phyloP scores from a whole-genome alignment of 805 yeast species.

The Candida caryicola region DNA sequence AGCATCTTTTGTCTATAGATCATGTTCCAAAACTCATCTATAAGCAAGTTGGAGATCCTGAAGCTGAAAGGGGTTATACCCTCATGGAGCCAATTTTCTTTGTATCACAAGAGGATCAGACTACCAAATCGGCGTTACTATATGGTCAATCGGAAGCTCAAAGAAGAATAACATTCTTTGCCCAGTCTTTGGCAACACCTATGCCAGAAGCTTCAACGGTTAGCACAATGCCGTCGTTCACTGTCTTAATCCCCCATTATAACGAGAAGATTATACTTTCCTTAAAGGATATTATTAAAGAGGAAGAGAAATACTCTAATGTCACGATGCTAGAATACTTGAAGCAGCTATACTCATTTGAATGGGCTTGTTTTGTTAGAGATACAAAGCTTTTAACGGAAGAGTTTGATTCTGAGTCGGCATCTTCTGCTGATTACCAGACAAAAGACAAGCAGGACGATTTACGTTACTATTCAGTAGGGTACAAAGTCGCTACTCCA shows the following conservation, averaged over 20 bases:
- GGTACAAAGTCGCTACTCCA: slow-evolving; percentile 47
- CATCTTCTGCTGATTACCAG: slow-evolving; percentile 14
- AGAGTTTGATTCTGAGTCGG: slow-evolving; percentile 30
- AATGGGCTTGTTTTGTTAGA: slow-evolving; percentile 56
- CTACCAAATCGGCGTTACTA: slow-evolving; percentile 55
- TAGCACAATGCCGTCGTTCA: slow-evolving; percentile 72
- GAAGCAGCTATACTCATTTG: slow-evolving; percentile 54
- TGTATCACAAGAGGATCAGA: slow-evolving; percentile 77
- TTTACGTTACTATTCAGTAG: slow-evolving; percentile 46
- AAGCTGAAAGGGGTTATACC: slow-evolving; percentile 36
- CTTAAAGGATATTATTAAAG: slow-evolving; percentile 74
- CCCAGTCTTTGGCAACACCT: slow-evolving; percentile 84
- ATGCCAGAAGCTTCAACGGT: slow-evolving; percentile 70
- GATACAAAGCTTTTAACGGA: slow-evolving; percentile 55
- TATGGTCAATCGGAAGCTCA: slow-evolving; percentile 72
- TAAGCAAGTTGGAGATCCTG: slow-evolving; percentile 40
- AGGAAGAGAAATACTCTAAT: slow-evolving; percentile 60
- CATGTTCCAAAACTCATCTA: slow-evolving; percentile 66
- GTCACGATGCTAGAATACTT: slow-evolving; percentile 54
- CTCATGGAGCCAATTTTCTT: slow-evolving; percentile 75
- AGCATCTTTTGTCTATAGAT: slow-evolving; percentile 71
- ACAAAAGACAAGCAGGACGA: slow-evolving; percentile 32
- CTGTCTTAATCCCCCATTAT: slow-evolving; percentile 85
- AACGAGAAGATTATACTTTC: slow-evolving; percentile 76
- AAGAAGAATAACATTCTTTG: slow-evolving; percentile 81